phyloP scores from a whole-genome alignment of 306 rosid genomes.

The Erythrophleum fordii region DNA sequence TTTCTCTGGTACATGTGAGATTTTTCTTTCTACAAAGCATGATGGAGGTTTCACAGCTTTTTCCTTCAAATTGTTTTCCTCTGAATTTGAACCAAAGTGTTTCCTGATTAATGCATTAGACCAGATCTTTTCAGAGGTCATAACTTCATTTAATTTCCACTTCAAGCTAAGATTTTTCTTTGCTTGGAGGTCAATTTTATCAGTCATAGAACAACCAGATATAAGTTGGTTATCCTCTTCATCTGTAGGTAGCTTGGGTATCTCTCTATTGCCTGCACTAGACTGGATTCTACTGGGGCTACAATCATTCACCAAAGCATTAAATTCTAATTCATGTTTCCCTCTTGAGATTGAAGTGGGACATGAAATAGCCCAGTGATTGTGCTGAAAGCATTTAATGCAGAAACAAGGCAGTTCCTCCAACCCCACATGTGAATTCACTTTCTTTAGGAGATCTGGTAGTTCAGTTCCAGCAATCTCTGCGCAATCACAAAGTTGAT shows the following conservation, averaged over 20 bases:
- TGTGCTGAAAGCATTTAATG: slow-evolving; percentile 62
- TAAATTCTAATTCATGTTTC: slow-evolving; percentile 41
- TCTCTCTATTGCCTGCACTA: slow-evolving; percentile 41
- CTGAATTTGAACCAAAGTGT: slow-evolving; percentile 40
- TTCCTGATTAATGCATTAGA: slow-evolving; percentile 46
- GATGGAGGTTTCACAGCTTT: slow-evolving; percentile 39
- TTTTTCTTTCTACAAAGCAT: slow-evolving; percentile 42
- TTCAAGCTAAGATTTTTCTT: slow-evolving; percentile 42
- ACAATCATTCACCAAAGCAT: slow-evolving; percentile 34
- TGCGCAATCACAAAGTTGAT: slow-evolving; percentile 59
- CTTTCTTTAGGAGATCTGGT: slow-evolving; percentile 59
- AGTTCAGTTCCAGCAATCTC: slow-evolving; percentile 51
- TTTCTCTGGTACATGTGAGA: slow-evolving; percentile 51
- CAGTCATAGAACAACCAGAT: slow-evolving; percentile 33
- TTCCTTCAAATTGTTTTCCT: slow-evolving; percentile 50
- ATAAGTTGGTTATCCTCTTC: slow-evolving; percentile 31
- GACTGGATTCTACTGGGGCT: slow-evolving; percentile 37
- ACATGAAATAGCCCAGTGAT: slow-evolving; percentile 79
- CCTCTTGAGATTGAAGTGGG: slow-evolving; percentile 47
- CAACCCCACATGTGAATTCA: slow-evolving; percentile 42
- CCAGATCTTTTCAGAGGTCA: slow-evolving; percentile 29
- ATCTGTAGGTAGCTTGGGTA: slow-evolving; percentile 37
- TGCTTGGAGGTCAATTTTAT: slow-evolving; percentile 36
- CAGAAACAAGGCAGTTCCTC: slow-evolving; percentile 52
- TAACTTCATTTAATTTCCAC: slow-evolving; percentile 42